Evolutionary conservation across 2,329 filamentous ascomycete genomes (phyloP).

Genomic region (Clarireedia monteithiana): DNA sequence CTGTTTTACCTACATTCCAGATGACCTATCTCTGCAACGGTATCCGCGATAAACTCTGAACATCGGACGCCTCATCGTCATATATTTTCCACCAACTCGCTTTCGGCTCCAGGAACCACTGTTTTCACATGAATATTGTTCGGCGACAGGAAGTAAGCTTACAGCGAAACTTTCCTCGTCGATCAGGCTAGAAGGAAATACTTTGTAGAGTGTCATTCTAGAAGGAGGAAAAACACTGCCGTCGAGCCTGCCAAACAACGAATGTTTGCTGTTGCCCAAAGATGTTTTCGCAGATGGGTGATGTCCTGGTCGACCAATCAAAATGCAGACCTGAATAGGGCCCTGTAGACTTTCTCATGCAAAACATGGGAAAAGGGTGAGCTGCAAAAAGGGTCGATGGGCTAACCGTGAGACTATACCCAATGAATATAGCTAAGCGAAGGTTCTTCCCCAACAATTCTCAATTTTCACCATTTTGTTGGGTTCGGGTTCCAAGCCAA

Average conservation of each 20-base stretch:
- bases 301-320: constrained; percentile 6
- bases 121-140: no score
- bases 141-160: no score
- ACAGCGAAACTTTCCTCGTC: no score
- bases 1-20: background rate
- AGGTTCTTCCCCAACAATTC: constrained; percentile 8
- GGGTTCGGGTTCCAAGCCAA: background rate
- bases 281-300: background rate
- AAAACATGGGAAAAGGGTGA: background rate
- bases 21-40: no score
- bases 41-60: no score
- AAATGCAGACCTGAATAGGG: background rate
- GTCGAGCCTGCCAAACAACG: background rate
- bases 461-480: constrained; percentile 1
- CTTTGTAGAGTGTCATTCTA: no score
- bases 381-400: background rate
- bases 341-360: no score
- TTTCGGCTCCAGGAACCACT: no score
- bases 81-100: no score
- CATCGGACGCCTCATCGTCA: no score
- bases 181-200: no score
- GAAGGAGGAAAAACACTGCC: no score
- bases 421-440: background rate
- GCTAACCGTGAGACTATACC: background rate
- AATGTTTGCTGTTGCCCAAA: background rate